phyloP scores from a whole-genome alignment of 345 rosid genomes.

The Boechera stricta region DNA sequence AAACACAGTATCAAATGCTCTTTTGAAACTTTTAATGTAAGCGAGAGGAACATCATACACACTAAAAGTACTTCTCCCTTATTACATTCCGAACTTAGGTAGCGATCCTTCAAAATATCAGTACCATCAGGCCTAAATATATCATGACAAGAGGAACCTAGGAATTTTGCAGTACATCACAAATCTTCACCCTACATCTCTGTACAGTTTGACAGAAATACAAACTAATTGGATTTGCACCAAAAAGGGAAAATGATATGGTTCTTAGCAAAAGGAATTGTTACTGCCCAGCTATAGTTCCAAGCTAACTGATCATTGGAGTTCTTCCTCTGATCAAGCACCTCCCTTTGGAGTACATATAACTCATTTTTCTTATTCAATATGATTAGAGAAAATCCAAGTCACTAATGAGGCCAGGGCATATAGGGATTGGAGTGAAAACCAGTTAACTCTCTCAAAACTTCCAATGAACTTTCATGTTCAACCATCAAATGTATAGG shows the following conservation, averaged over 20 bases:
- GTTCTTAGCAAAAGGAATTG: slow-evolving; percentile 3
- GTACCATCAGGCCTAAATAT: background rate
- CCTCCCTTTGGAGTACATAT: background rate
- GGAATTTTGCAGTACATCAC: background rate
- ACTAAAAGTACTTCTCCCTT: background rate
- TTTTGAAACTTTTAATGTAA: background rate
- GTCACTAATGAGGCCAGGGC: slow-evolving; percentile 8
- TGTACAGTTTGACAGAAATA: slow-evolving; percentile 13
- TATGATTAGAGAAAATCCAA: background rate
- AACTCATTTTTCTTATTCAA: slow-evolving; percentile 9
- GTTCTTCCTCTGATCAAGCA: slow-evolving; percentile 3
- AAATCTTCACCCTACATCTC: background rate
- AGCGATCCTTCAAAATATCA: slow-evolving; percentile 15
- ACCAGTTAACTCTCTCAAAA: slow-evolving; percentile 14
- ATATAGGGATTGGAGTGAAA: background rate
- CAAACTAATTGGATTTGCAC: background rate
- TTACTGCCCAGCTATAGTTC: background rate
- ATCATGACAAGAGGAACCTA: background rate
- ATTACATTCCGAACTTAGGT: background rate
- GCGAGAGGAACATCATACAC: slow-evolving; percentile 11
- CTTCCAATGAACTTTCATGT: slow-evolving; percentile 10
- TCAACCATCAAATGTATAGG: slow-evolving; percentile 1
- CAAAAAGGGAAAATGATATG: background rate
- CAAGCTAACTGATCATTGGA: slow-evolving; percentile 7
- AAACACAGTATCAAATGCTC: slow-evolving; percentile 24